phyloP scores from a whole-genome alignment of 1,284 basidiomycete genomes.

The Meripilus lineatus region DNA sequence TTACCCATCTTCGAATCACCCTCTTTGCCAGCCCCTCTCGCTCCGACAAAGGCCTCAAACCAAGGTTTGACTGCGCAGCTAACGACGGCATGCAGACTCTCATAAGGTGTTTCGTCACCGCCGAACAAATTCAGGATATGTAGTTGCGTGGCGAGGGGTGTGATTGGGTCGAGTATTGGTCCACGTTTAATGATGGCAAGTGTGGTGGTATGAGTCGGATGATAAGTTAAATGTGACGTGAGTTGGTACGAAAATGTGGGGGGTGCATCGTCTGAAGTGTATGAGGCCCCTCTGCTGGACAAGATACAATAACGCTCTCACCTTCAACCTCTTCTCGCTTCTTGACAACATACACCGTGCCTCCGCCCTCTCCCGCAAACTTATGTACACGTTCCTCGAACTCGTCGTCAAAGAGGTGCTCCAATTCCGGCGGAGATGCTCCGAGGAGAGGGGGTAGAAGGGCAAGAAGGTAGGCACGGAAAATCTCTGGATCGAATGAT shows the following conservation, averaged over 20 bases:
- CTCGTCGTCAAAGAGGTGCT: slow-evolving; percentile 65
- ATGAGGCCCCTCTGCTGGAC: slow-evolving; percentile 7
- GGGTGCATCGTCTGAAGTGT: slow-evolving; percentile 49
- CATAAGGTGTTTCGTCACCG: slow-evolving; percentile 89
- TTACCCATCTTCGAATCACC: slow-evolving; percentile 82
- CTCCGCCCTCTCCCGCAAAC: slow-evolving; percentile 71
- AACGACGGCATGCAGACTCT: slow-evolving; percentile 94
- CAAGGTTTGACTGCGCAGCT: slow-evolving; percentile 96
- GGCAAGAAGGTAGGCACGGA: slow-evolving; percentile 62
- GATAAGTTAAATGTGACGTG: slow-evolving; percentile 74
- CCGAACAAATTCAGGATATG: slow-evolving; percentile 93
- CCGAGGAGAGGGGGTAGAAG: slow-evolving; percentile 75
- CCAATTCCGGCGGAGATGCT: slow-evolving; percentile 56
- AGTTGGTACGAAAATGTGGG: slow-evolving; percentile 67
- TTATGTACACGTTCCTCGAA: slow-evolving; percentile 70
- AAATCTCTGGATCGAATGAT: slow-evolving; percentile 56
- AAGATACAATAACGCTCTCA: slow-evolving; percentile 28
- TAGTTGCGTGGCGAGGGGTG: slow-evolving; percentile 81
- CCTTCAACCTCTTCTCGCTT: slow-evolving; percentile 67
- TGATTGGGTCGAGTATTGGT: slow-evolving; percentile 74
- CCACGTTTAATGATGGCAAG: slow-evolving; percentile 94
- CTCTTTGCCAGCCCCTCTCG: slow-evolving; percentile 72
- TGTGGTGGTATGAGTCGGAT: slow-evolving; percentile 77
- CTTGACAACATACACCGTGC: slow-evolving; percentile 77
- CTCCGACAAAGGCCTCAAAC: slow-evolving; percentile 94